Percentiles rank a stretch among this genome's conserved stretches.
These are phyloP conservation scores for Dictyostelium intermedium DNA, from an alignment of 78 protist species.

Conservation along the genomic window DNA sequence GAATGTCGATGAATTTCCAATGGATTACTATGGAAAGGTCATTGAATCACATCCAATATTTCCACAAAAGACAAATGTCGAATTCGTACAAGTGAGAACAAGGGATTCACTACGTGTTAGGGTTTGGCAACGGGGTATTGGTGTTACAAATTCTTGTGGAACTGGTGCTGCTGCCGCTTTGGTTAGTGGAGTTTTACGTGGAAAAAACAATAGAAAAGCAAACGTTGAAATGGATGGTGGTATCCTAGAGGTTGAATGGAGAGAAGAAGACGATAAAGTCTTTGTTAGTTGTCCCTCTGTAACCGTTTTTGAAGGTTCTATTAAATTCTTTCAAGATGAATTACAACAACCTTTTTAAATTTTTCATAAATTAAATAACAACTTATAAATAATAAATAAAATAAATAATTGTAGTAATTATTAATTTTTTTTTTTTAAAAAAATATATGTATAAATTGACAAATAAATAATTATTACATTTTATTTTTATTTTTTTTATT, in stretches of 20 bases:
- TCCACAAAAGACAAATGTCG: constrained; percentile 71
- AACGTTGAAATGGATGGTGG: constrained; percentile 82
- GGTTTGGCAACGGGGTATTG: constrained; percentile 88
- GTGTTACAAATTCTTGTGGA: constrained; percentile 86
- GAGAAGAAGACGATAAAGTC: constrained; percentile 31
- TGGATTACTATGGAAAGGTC: constrained; percentile 57
- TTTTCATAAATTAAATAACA: too few relatives aligned
- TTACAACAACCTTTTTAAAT: neutral
- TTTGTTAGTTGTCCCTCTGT: constrained; percentile 31
- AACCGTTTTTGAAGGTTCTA: constrained; percentile 24
- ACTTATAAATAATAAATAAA: too few relatives aligned
- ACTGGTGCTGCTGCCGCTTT: constrained; percentile 84
- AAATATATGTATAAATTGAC: too few relatives aligned
- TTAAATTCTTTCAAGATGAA: constrained; percentile 23
- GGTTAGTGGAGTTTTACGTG: constrained; percentile 76
- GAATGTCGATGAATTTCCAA: constrained; percentile 56
- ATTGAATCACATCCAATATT: constrained; percentile 76
- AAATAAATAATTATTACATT: neutral
- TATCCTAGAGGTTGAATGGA: constrained; percentile 76
- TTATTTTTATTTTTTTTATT: neutral
- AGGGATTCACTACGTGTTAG: constrained; percentile 43
- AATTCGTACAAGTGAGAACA: constrained; percentile 72
- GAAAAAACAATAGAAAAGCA: neutral
- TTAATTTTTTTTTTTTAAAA: too few relatives aligned
- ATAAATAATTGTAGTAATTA: too few relatives aligned